These are phyloP conservation scores for Amanita phalloides DNA, from an alignment of 768 basidiomycete species.

Conservation along the genomic window DNA sequence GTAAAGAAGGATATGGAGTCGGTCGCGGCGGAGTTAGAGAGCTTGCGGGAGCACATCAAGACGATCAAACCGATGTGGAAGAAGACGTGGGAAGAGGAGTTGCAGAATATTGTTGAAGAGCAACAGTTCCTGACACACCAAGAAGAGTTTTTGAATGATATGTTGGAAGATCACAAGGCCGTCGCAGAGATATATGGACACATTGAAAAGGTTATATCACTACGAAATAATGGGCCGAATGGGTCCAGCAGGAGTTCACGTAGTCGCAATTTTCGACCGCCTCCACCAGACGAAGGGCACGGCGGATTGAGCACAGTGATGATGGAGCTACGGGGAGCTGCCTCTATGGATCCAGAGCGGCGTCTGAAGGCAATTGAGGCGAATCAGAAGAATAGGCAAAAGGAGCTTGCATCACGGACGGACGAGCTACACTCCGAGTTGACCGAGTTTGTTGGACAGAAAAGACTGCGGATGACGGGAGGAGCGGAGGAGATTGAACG, in stretches of 20 bases:
- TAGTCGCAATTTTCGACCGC: constrained; percentile 45
- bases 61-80: constrained; percentile 96
- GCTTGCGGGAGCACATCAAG: constrained; percentile 74
- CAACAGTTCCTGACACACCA: constrained; percentile 91
- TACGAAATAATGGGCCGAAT: constrained; percentile 40
- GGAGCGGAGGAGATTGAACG: constrained; percentile 89
- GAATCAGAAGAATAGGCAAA: constrained; percentile 71
- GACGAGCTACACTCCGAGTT: constrained; percentile 86
- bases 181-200: constrained; percentile 78
- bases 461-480: constrained; percentile 92
- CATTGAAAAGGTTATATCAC: constrained; percentile 78
- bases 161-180: constrained; percentile 91
- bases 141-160: constrained; percentile 80
- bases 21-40: constrained; percentile 59
- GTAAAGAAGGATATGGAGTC: constrained; percentile 64
- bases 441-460: constrained; percentile 73
- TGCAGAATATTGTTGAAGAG: constrained; percentile 95
- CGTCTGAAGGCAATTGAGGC: constrained; percentile 90
- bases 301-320: constrained; percentile 68
- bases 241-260: constrained; percentile 19
- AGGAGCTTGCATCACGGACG: constrained; percentile 56
- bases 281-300: constrained; percentile 56
- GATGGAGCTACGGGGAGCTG: constrained; percentile 80
- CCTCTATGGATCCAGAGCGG: constrained; percentile 62
- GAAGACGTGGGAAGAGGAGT: constrained; percentile 95